These are phyloP conservation scores for Talaromyces ruber DNA, from an alignment of 495 filamentous ascomycete species.

Conservation along the genomic window DNA sequence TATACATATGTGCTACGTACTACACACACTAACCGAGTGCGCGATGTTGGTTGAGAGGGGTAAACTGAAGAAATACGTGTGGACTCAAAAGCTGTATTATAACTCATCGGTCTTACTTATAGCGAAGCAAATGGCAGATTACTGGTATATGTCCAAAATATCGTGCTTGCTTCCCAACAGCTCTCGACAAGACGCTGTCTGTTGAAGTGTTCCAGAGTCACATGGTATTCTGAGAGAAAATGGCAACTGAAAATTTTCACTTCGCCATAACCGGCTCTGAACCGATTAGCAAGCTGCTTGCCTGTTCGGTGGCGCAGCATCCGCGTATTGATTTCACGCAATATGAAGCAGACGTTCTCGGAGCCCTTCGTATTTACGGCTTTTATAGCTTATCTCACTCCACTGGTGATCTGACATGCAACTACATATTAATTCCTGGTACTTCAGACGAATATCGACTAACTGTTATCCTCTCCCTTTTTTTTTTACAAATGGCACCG, in stretches of 20 bases:
- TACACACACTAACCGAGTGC: not conserved
- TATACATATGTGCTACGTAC: not conserved
- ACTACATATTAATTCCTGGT: not conserved
- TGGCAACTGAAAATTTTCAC: constrained; percentile 1
- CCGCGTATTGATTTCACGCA: constrained; percentile 3
- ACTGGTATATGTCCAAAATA: not conserved
- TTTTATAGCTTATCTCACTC: not conserved
- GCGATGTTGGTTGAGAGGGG: not conserved
- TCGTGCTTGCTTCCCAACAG: not conserved
- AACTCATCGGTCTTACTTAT: not conserved
- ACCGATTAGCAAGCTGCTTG: constrained; percentile 4
- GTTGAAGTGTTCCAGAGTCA: not conserved
- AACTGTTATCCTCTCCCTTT: not conserved
- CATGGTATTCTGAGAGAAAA: not conserved
- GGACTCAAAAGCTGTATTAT: not conserved
- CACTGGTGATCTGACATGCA: not conserved
- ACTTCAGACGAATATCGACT: not conserved
- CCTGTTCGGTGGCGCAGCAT: constrained; percentile 1
- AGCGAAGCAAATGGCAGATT: not conserved
- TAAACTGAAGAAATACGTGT: not conserved
- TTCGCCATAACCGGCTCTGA: constrained; percentile 4
- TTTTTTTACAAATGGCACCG: not conserved
- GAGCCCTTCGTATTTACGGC: not conserved
- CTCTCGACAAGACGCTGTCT: not conserved
- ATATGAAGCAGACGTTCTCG: constrained; percentile 1